Conservation (phyloP, 768 basidiomycete species). For the Dioszegia aurantiaca region DNA sequence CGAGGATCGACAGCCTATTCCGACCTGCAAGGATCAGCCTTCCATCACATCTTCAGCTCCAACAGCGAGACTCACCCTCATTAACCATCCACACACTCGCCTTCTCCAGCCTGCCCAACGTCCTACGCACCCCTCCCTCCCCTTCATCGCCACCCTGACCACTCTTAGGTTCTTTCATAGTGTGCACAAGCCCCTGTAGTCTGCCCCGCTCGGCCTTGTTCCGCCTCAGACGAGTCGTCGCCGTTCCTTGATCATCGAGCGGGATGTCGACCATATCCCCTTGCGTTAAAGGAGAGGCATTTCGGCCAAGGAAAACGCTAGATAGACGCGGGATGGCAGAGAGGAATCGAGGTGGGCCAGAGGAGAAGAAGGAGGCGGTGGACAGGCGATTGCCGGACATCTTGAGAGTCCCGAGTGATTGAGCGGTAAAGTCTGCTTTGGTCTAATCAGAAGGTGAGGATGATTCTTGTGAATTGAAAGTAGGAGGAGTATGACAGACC, state of each 20-base stretch:
- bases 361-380: conserved; percentile 8
- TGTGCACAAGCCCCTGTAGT: conserved; percentile 78
- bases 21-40: too few relatives aligned
- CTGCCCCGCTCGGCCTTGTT: conserved; percentile 81
- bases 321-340: conserved; percentile 4
- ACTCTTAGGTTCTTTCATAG: conserved; percentile 53
- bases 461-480: too few relatives aligned
- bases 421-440: too few relatives aligned
- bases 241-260: conserved; percentile 24
- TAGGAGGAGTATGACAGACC: too few relatives aligned
- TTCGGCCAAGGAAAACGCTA: not conserved
- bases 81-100: conserved; percentile 87
- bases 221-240: conserved; percentile 64
- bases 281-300: not conserved
- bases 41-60: not conserved
- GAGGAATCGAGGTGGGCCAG: conserved; percentile 9
- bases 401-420: not conserved
- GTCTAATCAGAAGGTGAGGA: too few relatives aligned
- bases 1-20: conserved; percentile 69
- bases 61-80: conserved; percentile 59
- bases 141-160: conserved; percentile 42
- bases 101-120: conserved; percentile 51
- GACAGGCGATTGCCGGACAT: not conserved
- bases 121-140: conserved; percentile 44
- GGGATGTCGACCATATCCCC: conserved; percentile 9